These are phyloP conservation scores for Sphagnum contortum DNA, from an alignment of 225 moss, liverwort and hornwort genomes.

Conservation along the genomic window DNA sequence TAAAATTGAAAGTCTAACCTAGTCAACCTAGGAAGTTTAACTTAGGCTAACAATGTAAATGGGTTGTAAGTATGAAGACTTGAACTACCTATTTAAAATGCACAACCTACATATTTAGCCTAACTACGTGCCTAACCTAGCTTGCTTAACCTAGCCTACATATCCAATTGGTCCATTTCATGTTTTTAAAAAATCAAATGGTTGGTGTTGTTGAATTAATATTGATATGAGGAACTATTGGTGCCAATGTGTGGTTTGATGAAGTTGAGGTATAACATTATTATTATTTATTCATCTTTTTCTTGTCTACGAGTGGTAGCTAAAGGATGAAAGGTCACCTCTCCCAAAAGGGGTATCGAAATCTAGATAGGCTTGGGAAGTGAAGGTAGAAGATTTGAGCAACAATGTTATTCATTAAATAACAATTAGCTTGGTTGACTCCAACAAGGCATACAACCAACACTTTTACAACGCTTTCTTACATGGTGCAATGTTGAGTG, in stretches of 20 bases:
- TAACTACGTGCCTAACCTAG: too few species aligned
- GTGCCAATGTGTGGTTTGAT: constrained; percentile 95
- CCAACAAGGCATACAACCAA: constrained; percentile 44
- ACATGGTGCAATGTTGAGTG: background rate
- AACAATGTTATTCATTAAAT: constrained; percentile 93
- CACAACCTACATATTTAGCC: too few species aligned
- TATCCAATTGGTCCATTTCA: too few species aligned
- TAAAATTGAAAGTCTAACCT: too few species aligned
- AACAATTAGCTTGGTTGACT: constrained; percentile 76
- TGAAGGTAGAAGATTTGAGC: constrained; percentile 96
- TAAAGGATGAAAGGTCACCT: too few species aligned
- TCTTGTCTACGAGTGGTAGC: background rate
- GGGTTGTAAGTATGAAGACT: too few species aligned
- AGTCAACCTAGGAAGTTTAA: too few species aligned
- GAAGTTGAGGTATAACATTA: constrained; percentile 69
- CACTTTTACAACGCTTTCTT: background rate
- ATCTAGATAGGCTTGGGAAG: constrained; percentile 83
- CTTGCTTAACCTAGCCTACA: too few species aligned
- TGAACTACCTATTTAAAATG: too few species aligned
- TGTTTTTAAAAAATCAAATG: too few species aligned
- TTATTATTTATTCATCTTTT: background rate
- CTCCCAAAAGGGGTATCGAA: too few species aligned
- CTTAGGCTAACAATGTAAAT: too few species aligned
- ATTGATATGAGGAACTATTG: constrained; percentile 76
- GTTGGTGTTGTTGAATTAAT: constrained; percentile 58